A percentile compares a stretch with the other conserved stretches of the same genome.
Conservation (phyloP, 441 rosid species). For the Populus tomentosa region DNA sequence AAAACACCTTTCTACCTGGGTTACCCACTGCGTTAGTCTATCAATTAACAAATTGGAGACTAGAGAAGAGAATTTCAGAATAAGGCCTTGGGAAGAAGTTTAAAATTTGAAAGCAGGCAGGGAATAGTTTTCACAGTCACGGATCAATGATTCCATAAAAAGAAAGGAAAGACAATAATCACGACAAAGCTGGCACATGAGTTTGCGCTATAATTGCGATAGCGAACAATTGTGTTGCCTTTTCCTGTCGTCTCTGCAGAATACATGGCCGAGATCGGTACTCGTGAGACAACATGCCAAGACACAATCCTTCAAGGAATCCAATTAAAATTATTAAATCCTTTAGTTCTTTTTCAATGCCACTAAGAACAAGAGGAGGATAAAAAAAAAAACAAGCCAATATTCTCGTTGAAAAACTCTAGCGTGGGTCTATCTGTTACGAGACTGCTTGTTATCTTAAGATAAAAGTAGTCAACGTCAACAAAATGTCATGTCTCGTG, state of each 20-base stretch:
- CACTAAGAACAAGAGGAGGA: too few species aligned
- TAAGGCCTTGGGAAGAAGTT: background rate
- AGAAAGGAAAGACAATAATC: conserved; percentile 24
- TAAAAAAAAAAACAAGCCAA: too few species aligned
- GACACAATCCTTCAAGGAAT: conserved; percentile 8
- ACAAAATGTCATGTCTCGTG: background rate
- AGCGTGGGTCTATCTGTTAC: background rate
- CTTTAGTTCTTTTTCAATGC: background rate
- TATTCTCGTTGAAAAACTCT: too few species aligned
- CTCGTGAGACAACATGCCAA: conserved; percentile 4
- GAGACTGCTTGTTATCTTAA: conserved; percentile 9
- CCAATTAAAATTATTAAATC: background rate
- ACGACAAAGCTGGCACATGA: conserved; percentile 35
- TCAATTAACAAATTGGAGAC: background rate
- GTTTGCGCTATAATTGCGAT: conserved; percentile 27
- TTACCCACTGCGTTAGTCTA: background rate
- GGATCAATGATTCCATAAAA: conserved; percentile 29
- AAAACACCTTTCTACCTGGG: background rate
- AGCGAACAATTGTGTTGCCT: conserved; percentile 19
- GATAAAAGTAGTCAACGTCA: conserved; percentile 11
- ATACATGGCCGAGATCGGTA: conserved; percentile 8
- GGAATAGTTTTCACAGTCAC: conserved; percentile 21
- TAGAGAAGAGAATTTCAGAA: background rate
- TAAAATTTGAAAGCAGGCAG: conserved; percentile 1
- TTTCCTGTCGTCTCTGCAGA: conserved; percentile 1